These are phyloP conservation scores for Craterostigma plantagineum DNA, from an alignment of 257 asterid species.

Conservation along the genomic window DNA sequence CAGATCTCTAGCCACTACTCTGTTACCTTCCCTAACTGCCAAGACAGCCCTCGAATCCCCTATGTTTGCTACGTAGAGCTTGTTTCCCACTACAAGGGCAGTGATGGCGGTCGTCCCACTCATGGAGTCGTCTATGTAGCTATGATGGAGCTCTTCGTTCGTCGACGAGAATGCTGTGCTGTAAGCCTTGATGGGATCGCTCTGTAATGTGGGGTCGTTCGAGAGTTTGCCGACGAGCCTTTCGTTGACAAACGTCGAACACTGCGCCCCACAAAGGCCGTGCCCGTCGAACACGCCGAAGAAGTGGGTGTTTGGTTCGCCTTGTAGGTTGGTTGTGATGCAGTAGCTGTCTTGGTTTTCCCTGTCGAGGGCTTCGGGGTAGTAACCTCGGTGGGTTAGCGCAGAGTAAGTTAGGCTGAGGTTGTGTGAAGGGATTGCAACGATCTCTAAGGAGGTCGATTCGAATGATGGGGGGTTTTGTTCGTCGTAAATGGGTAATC, in stretches of 20 bases:
- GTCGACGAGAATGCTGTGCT: constrained; percentile 61
- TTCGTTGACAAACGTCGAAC: constrained; percentile 71
- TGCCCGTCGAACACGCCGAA: constrained; percentile 98
- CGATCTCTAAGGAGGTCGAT: constrained; percentile 50
- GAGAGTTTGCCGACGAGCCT: constrained; percentile 78
- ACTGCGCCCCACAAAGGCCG: constrained; percentile 82
- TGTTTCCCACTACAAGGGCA: constrained; percentile 55
- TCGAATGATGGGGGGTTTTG: constrained; percentile 54
- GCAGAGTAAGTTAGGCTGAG: constrained; percentile 63
- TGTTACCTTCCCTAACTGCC: constrained; percentile 55
- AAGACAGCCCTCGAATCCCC: constrained; percentile 94
- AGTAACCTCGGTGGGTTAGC: constrained; percentile 84
- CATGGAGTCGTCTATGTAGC: constrained; percentile 76
- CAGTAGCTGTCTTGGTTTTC: constrained; percentile 93
- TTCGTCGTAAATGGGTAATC: constrained; percentile 13
- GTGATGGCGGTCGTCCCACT: constrained; percentile 95
- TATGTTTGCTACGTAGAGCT: constrained; percentile 59
- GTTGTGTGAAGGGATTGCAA: constrained; percentile 50
- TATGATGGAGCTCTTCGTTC: constrained; percentile 50
- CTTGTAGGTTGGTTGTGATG: constrained; percentile 77
- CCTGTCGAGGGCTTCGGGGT: constrained; percentile 93
- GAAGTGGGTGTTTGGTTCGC: constrained; percentile 51
- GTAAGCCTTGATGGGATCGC: constrained; percentile 70
- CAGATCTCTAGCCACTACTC: constrained; percentile 52
- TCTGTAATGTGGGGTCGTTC: constrained; percentile 36